Conservation (phyloP, 768 basidiomycete genomes). For the Strobilomyces echinocephalus region DNA sequence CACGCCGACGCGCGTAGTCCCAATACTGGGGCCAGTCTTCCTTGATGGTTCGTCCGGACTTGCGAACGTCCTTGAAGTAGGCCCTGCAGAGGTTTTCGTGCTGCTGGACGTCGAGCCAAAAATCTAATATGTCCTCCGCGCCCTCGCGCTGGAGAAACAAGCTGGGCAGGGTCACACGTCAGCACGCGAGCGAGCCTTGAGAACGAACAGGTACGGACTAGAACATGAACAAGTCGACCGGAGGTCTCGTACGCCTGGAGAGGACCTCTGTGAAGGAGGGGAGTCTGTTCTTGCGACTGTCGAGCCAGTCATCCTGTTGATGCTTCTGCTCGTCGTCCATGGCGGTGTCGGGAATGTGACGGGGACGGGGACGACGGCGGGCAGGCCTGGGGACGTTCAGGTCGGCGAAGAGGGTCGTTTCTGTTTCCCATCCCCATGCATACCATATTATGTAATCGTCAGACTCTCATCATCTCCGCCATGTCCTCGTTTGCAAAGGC, state of each 20-base stretch:
- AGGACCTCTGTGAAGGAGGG: slow-evolving; percentile 92
- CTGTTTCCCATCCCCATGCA: slow-evolving; percentile 2
- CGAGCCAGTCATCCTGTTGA: slow-evolving; percentile 70
- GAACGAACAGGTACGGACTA: slow-evolving; percentile 58
- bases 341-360: slow-evolving; percentile 2
- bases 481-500: slow-evolving; percentile 68
- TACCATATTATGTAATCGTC: slow-evolving; percentile 27
- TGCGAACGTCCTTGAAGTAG: slow-evolving; percentile 98
- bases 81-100: slow-evolving; percentile 98
- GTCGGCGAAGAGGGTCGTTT: slow-evolving; percentile 16
- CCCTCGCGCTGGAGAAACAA: slow-evolving; percentile 95
- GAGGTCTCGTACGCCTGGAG: slow-evolving; percentile 83
- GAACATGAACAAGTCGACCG: slow-evolving; percentile 98
- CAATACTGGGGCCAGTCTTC: slow-evolving; percentile 99
- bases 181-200: background rate
- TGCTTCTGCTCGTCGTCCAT: slow-evolving; percentile 54
- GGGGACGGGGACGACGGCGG: slow-evolving; percentile 12
- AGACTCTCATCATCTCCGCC: slow-evolving; percentile 25
- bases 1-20: slow-evolving; percentile 86
- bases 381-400: slow-evolving; percentile 12
- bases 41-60: slow-evolving; percentile 87
- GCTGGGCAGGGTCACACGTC: slow-evolving; percentile 38
- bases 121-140: slow-evolving; percentile 93
- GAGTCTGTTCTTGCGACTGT: slow-evolving; percentile 66
- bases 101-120: slow-evolving; percentile 99